phyloP scores from a whole-genome alignment of 176 grass and related monocot species.

The Olyra latifolia region DNA sequence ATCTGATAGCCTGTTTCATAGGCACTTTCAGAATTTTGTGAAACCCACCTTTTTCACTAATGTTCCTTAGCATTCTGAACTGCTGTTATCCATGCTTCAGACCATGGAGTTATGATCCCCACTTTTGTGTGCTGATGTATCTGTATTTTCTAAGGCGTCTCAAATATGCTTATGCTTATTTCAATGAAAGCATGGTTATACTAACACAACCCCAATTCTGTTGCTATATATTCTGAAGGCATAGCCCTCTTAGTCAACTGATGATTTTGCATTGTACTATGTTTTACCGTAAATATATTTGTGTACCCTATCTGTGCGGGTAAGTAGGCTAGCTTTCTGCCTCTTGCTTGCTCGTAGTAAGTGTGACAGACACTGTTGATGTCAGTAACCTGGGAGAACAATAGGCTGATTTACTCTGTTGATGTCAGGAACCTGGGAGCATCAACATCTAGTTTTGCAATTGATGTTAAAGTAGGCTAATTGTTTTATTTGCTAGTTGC shows the following conservation, averaged over 20 bases:
- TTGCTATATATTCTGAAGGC: not conserved
- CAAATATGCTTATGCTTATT: not conserved
- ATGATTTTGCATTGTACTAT: not conserved
- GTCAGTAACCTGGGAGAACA: not conserved
- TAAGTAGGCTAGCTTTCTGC: not conserved
- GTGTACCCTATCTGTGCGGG: not conserved
- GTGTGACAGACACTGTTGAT: not conserved
- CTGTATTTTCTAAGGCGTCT: not conserved
- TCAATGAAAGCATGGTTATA: not conserved
- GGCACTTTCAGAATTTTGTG: not conserved
- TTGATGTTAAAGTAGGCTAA: not conserved
- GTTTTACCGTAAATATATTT: not conserved
- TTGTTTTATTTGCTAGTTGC: not conserved
- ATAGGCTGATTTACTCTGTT: not conserved
- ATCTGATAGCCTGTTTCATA: not conserved
- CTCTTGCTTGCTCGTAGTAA: not conserved
- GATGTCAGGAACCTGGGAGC: not conserved
- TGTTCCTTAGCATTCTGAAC: not conserved
- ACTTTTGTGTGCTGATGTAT: not conserved
- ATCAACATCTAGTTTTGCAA: not conserved
- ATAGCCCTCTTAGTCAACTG: not conserved
- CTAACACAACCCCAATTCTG: not conserved
- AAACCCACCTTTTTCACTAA: not conserved
- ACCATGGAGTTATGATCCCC: not conserved
- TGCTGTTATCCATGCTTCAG: not conserved